Conservation (phyloP, 1,284 basidiomycete genomes). For the Pseudozyma sp. region DNA sequence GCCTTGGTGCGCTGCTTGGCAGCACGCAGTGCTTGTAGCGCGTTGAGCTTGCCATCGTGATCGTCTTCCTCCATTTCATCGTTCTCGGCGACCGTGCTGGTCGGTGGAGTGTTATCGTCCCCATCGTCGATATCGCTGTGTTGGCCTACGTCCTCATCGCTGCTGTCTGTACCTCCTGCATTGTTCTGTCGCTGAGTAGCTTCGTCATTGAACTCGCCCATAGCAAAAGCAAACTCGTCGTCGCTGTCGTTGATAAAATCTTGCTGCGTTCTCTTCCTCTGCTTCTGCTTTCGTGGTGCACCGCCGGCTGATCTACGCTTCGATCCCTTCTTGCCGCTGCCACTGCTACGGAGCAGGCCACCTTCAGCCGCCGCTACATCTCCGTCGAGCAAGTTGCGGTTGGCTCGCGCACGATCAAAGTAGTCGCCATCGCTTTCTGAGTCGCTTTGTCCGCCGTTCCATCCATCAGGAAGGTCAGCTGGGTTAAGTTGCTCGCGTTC, state of each 20-base stretch:
- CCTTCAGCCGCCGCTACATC: constrained; percentile 27
- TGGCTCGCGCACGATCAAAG: constrained; percentile 45
- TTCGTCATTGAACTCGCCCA: constrained; percentile 24
- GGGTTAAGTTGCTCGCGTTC: constrained; percentile 17
- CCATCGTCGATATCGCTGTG: constrained; percentile 12
- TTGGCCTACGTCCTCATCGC: constrained; percentile 8
- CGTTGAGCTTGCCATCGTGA: constrained; percentile 22
- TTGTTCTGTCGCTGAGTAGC: constrained; percentile 1
- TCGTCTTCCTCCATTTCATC: constrained; percentile 19
- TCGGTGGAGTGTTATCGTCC: constrained; percentile 34
- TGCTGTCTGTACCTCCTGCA: constrained; percentile 2
- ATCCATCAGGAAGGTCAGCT: constrained; percentile 34
- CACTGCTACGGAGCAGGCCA: constrained; percentile 32
- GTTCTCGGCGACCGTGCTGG: constrained; percentile 30
- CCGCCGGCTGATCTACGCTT: constrained; percentile 10
- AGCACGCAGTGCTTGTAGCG: constrained; percentile 29
- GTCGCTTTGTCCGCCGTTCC: constrained; percentile 37
- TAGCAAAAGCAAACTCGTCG: constrained; percentile 59
- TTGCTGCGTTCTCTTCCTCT: constrained; percentile 42
- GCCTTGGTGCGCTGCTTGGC: constrained; percentile 30
- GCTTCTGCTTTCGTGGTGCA: constrained; percentile 30
- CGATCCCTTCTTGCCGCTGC: constrained; percentile 12
- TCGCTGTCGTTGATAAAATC: constrained; percentile 66
- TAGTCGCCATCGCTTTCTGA: constrained; percentile 48
- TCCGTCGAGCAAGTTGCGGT: constrained; percentile 13